These are phyloP conservation scores for Trypanosoma melophagium DNA, from an alignment of 208 protist species.

Conservation along the genomic window DNA sequence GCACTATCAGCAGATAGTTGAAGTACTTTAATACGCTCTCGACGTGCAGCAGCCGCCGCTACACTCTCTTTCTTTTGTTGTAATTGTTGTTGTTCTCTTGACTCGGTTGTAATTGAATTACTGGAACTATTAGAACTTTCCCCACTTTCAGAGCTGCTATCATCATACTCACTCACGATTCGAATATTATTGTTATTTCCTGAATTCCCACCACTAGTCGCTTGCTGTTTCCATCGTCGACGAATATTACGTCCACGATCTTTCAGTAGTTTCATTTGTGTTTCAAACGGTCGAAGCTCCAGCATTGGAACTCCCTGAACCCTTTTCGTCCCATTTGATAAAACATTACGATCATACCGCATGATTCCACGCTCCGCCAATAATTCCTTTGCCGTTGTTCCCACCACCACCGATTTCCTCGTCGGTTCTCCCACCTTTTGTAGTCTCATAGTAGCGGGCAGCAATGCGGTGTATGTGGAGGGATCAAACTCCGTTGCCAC, in stretches of 20 bases:
- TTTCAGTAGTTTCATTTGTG: conserved; percentile 13
- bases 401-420: neutral
- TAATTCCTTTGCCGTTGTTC: conserved; percentile 10
- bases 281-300: conserved; percentile 18
- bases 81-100: too few species aligned
- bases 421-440: conserved; percentile 1
- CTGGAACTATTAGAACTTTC: neutral
- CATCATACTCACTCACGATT: conserved; percentile 12
- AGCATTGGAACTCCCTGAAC: neutral
- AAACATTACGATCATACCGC: neutral
- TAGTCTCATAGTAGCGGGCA: conserved; percentile 25
- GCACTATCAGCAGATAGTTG: neutral
- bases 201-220: too few species aligned
- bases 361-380: conserved; percentile 14
- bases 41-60: neutral
- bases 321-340: neutral
- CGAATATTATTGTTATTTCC: neutral
- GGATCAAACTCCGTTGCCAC: neutral
- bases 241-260: conserved; percentile 13
- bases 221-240: neutral
- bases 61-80: neutral
- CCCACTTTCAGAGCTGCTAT: conserved; percentile 5
- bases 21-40: conserved; percentile 11
- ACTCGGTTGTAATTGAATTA: neutral
- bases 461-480: conserved; percentile 4